Evolutionary conservation across 1,139 yeast genomes (phyloP).

Genomic region (Yamadazyma triangularis): DNA sequence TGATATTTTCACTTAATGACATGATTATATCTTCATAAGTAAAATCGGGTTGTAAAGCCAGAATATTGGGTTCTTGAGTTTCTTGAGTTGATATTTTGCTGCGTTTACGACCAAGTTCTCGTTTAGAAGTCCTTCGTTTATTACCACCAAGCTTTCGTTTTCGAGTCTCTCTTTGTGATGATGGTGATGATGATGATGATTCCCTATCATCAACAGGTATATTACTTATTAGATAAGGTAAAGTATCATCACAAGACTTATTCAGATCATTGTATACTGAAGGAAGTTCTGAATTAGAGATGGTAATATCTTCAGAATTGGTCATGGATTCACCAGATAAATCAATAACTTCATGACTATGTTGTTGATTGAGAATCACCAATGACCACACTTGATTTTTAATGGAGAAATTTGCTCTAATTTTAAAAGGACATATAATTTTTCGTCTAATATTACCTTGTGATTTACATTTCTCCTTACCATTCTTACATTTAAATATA

Average conservation of each 20-base stretch:
- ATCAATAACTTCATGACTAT: slow-evolving; percentile 30
- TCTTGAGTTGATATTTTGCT: too few species aligned
- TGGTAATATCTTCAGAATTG: background rate
- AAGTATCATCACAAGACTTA: background rate
- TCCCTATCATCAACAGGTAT: background rate
- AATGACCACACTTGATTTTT: slow-evolving; percentile 56
- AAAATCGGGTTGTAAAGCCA: too few species aligned
- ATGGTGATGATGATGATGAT: background rate
- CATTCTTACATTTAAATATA: slow-evolving; percentile 60
- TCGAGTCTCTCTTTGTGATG: too few species aligned
- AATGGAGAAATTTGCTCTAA: slow-evolving; percentile 61
- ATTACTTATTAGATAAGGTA: background rate
- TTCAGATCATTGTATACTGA: too few species aligned
- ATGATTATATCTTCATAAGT: background rate
- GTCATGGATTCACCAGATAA: slow-evolving; percentile 5
- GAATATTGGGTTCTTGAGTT: slow-evolving; percentile 1
- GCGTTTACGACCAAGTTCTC: background rate
- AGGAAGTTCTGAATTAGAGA: background rate
- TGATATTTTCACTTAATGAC: slow-evolving; percentile 3
- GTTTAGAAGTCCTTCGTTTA: background rate
- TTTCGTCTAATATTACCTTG: slow-evolving; percentile 18
- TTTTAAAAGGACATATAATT: slow-evolving; percentile 59
- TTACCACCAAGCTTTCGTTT: too few species aligned
- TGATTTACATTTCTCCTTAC: slow-evolving; percentile 13
- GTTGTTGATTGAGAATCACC: slow-evolving; percentile 54